Conservation (phyloP, 805 yeast species). For the Myxozyma lipomycoides region DNA sequence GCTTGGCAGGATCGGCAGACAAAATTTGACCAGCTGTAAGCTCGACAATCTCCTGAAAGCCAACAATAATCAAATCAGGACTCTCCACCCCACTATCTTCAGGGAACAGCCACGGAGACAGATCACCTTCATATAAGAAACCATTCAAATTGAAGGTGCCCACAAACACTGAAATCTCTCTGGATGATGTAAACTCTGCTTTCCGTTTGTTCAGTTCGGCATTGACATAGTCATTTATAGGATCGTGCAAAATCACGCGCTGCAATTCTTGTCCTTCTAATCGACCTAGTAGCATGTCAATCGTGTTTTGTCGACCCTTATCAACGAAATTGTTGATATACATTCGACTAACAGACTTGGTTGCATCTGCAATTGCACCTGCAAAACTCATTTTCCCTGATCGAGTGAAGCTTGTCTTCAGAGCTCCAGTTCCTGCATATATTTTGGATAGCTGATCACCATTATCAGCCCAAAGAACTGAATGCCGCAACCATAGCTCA, state of each 20-base stretch:
- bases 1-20: conserved; percentile 75
- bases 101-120: conserved; percentile 81
- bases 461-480: conserved; percentile 94
- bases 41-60: conserved; percentile 92
- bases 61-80: conserved; percentile 84
- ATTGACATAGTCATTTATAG: conserved; percentile 78
- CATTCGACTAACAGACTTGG: conserved; percentile 91
- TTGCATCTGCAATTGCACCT: conserved; percentile 94
- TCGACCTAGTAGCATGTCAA: conserved; percentile 81
- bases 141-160: conserved; percentile 93
- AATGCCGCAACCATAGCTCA: conserved; percentile 68
- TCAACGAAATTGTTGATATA: conserved; percentile 95
- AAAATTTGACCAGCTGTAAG: conserved; percentile 86
- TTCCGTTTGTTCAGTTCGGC: conserved; percentile 52
- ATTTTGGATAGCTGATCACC: conserved; percentile 96
- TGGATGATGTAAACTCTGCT: conserved; percentile 55
- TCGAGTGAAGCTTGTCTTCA: conserved; percentile 90
- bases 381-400: conserved; percentile 95
- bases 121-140: conserved; percentile 51
- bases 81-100: conserved; percentile 38
- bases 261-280: conserved; percentile 53
- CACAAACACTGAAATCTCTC: conserved; percentile 60
- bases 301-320: conserved; percentile 81
- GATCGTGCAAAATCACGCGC: conserved; percentile 77
- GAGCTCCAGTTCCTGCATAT: conserved; percentile 96